Evolutionary conservation across 192 early-diverging fungal genomes (phyloP), one percentile per base, ranked within the genome.

Genomic region (Coemansia sp.): DNA sequence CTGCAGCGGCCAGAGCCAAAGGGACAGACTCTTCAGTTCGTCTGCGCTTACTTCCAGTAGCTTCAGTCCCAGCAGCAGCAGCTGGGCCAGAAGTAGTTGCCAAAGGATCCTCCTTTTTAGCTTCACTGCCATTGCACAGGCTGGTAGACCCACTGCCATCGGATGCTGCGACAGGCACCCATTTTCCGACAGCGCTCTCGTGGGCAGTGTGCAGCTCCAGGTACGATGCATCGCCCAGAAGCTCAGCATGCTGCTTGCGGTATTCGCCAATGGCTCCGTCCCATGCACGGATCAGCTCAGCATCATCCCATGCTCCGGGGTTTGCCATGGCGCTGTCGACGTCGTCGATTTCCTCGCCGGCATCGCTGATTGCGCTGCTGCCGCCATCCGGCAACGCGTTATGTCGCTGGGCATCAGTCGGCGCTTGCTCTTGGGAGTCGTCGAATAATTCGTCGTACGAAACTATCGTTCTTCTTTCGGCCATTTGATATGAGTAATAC

Each of bases 201-300:
- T 38, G 56, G 46, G 57, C 18, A 45, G 68, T 71, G 57, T 62
- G 64, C 23, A 49, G 52, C 2, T 71, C 70, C 30, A 44, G 43
- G 48, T 71, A 77, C 67, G 21, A n/a, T 11, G 63, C 39, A 64
- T 74, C 75, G 30, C 24, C 65, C 48, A 83, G 51, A 23, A 75
- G 15, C 38, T 52, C 39, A 4, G 71, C 63, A 30, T 84, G 82
- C 12, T 69, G 53, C 62, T 69, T 62, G 69, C 85, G 86, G 63
- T 87, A 90, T 49, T 85, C 82, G 23, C 76, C 83, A 10, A 89
- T 78, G 8, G 88, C 85, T 55, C 59, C 66, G 39, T 90, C 88
- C 89, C 89, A 90, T 1, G 87, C 86, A 21, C 75, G 84, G 51
- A 90, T 85, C 39, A 90, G 76, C 23, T 79, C 86, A 9, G 69